Base-by-base conservation (phyloP, 805 yeast species). In the Jamesozyma rosinii region DNA sequence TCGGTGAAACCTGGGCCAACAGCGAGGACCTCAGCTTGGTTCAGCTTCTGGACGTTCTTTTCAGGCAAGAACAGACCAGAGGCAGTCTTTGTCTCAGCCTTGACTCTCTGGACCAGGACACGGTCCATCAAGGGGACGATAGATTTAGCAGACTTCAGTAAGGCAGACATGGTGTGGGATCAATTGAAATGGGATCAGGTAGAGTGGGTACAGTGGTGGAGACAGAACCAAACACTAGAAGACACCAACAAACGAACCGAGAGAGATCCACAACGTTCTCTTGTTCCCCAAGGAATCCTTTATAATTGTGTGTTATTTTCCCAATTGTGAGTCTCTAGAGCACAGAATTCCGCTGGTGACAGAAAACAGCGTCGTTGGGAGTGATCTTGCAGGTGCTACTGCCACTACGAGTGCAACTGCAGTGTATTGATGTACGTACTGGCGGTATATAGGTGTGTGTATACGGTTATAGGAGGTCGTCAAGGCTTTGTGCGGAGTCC, bases 121-220 rank as follows among this genome's bases (percentile, higher is more conserved):
- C 98, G 83, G 80, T 92, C 97, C 55, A 92, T 75, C 55, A 94
- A 79, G 51, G 98, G 98, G 53, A 82, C 81, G 63, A 92, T 82
- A 46, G 87, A 76, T 70, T 87, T 83, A 58, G 86, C 92, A 53
- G 85, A 79, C 67, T 85, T 87, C 63, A 83, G 69, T 52, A 83
- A 63, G 40, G 88, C 74, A 47, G 77, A 67, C 78, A 62, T 61
- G 5, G 2, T 24, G 29, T 6, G 6, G n/a, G n/a, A n/a, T 24
- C 29, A 11, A 24, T 24, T 11, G 29, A 24, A 24, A 24, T 24
- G 11, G 29, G 29, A 8, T 24, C 11, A 24, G 29, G n/a, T n/a
- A n/a, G n/a, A n/a, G n/a, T n/a, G n/a, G n/a, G n/a, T n/a, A n/a
- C n/a, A n/a, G n/a, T n/a, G n/a, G n/a, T n/a, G n/a, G n/a, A n/a